phyloP scores from a whole-genome alignment of 2,329 filamentous ascomycete genomes.

The Fusarium sp. region DNA sequence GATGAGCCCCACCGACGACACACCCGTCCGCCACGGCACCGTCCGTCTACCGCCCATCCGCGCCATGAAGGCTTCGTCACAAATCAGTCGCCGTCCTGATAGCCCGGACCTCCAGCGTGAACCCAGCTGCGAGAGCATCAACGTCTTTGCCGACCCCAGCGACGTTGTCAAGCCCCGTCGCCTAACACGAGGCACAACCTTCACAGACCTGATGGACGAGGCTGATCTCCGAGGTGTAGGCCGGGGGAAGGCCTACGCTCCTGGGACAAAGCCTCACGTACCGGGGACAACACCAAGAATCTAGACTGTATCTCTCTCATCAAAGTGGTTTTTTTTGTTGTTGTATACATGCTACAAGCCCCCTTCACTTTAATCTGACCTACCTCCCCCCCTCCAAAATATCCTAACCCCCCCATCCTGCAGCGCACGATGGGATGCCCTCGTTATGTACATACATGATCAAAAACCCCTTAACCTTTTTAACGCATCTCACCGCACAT shows the following conservation, averaged over 20 bases:
- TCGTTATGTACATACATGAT: conserved; percentile 17
- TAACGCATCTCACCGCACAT: conserved; percentile 1
- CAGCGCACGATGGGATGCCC: conserved; percentile 25
- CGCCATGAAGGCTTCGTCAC: conserved; percentile 48
- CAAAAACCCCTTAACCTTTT: neutral
- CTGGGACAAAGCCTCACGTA: conserved; percentile 48
- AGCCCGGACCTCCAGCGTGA: conserved; percentile 54
- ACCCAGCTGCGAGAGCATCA: conserved; percentile 61
- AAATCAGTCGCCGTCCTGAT: conserved; percentile 36
- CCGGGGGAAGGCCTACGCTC: conserved; percentile 44
- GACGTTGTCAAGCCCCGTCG: conserved; percentile 48
- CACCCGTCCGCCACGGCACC: conserved; percentile 40
- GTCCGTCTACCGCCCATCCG: conserved; percentile 52
- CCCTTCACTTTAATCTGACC: conserved; percentile 11
- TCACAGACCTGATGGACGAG: conserved; percentile 64
- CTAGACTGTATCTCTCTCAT: conserved; percentile 16
- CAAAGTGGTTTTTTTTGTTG: neutral
- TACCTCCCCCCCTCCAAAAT: neutral
- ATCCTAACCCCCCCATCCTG: conserved; percentile 9
- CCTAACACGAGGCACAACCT: conserved; percentile 56
- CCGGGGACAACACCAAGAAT: conserved; percentile 50
- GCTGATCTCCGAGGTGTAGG: conserved; percentile 56
- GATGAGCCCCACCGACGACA: conserved; percentile 40
- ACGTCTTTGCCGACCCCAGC: conserved; percentile 62
- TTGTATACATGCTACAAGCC: neutral